Evolutionary conservation across 2,329 filamentous ascomycete genomes (phyloP), one percentile per base, ranked within the genome.

Genomic region (Venturia carpophila): DNA sequence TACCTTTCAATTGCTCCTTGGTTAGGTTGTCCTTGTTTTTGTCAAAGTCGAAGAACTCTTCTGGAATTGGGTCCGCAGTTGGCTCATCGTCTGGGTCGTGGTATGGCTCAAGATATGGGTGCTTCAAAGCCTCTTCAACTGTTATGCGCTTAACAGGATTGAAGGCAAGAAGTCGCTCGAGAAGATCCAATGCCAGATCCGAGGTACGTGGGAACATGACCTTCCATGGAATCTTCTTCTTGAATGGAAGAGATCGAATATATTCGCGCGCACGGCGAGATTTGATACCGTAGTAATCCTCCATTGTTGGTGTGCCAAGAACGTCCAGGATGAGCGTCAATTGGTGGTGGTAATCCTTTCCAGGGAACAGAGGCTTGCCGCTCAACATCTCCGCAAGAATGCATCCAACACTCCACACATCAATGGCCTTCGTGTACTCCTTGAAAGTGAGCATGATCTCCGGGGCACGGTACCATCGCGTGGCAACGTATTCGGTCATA

Each of bases 381-480:
- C 92, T 97, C 68, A 99, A 82, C 94, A 99, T 99, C 82, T 99
- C 94, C 4, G 94, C 94, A 71, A 99, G 80, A 71, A 99, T 99
- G 74, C 94, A 99, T 66, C 94, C 94, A 63, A 99, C 94, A 72
- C 92, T 97, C 94, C 94, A 99, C 13, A 99, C 92, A 74, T 99
- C 94, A 74, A 99, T 99, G 55, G 94, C 94, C 79, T 97, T 99
- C 72, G 94, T 99, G 80, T 99, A 99, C 79, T 99, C 94, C 81
- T 99, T 97, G 83, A 97, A 99, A 15, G 94, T 99, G 80, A 99
- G 88, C 94, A 99, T 99, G 77, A 99, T 99, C 77, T 99, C 94
- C 3, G 94, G 94, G 6, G 94, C 94, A 78, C 94, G 92, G 79
- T 99, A 99, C 94, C 94, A 99, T 73, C 94, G 88, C 60, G 94